These are phyloP conservation scores for Alternaria postmessia DNA, from an alignment of 2,329 filamentous ascomycete species.

Conservation along the genomic window DNA sequence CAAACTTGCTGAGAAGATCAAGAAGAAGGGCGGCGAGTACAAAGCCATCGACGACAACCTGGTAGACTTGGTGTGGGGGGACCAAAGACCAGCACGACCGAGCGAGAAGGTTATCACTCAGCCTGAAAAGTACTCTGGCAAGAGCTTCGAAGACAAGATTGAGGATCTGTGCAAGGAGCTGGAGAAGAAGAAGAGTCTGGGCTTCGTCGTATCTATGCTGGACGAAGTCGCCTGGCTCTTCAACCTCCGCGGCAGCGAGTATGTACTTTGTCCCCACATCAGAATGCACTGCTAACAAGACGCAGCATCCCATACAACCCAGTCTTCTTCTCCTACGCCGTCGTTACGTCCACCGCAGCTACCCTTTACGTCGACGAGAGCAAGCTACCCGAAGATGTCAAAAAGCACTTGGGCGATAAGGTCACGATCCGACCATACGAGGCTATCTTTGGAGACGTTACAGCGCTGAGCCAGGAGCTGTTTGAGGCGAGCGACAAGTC, in stretches of 20 bases:
- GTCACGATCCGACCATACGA: slow-evolving; percentile 84
- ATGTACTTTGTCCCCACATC: slow-evolving; percentile 30
- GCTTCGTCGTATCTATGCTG: slow-evolving; percentile 91
- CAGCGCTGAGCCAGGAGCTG: slow-evolving; percentile 63
- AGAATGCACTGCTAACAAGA: slow-evolving; percentile 14
- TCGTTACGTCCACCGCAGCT: slow-evolving; percentile 77
- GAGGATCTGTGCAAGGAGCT: slow-evolving; percentile 88
- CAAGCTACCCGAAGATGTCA: slow-evolving; percentile 75
- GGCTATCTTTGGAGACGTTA: slow-evolving; percentile 80
- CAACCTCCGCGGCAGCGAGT: slow-evolving; percentile 91
- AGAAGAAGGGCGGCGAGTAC: slow-evolving; percentile 83
- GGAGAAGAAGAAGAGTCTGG: slow-evolving; percentile 85
- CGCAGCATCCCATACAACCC: slow-evolving; percentile 89
- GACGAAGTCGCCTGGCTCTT: slow-evolving; percentile 99
- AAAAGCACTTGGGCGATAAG: slow-evolving; percentile 72
- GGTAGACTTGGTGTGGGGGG: slow-evolving; percentile 88
- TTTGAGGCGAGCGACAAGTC: slow-evolving; percentile 47
- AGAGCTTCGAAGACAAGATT: slow-evolving; percentile 82
- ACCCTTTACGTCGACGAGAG: slow-evolving; percentile 84
- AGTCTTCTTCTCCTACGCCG: slow-evolving; percentile 96
- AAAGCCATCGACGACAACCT: slow-evolving; percentile 81
- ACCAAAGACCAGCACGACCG: slow-evolving; percentile 75
- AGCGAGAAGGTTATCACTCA: slow-evolving; percentile 78
- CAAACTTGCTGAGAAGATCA: slow-evolving; percentile 85
- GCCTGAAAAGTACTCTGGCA: slow-evolving; percentile 77